Evolutionary conservation across 139 green algal species (phyloP), one percentile per base, ranked within the genome.

Genomic region (Chlorella sorokiniana): DNA sequence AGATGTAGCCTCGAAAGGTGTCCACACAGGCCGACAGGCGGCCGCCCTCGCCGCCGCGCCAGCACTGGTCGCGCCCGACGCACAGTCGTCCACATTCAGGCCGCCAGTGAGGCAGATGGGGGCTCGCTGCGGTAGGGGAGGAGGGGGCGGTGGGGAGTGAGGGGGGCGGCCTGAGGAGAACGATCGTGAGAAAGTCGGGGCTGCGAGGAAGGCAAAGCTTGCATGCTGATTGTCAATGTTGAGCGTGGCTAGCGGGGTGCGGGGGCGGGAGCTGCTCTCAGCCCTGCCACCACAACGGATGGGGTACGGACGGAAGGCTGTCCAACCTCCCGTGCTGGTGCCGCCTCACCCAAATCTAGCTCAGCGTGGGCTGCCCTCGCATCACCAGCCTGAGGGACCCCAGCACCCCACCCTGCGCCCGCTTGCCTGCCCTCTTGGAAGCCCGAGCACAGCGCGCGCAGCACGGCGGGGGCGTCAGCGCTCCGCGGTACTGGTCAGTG

Each of bases 1-100:
- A 96, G 22, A 89, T 63, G n/a, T 85, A 89, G 35, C 90, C 92
- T 9, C 92, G 69, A 82, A 95, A 95, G 1, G 92, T 95, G 86
- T 96, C 93, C 45, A 87, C 69, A 82, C 91, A 95, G 25, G 90
- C 90, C 51, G 40, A 84, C 20, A 79, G 37, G 72, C 70, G 52
- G 61, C 63, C 37, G 35, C 40, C 59, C 27, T n/a, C 62, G 18
- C 48, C 71, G 16, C 76, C 48, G 29, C 44, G 35, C 90, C 91
- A 94, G 88, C 91, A 94, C 29, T 41, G 65, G 56, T 91, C 77
- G 81, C 84, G n/a, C 83, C 69, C 1, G 31, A 25, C 0, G 62
- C 63, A 76, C 91, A 94, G 44, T 90, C 85, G 35, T 92, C 63
- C 14, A 84, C 68, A 23, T 90, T 81, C 9, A 90, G 63, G 33